These are phyloP conservation scores for Candida arabinofermentans DNA, from an alignment of 805 yeast genomes.

Conservation along the genomic window DNA sequence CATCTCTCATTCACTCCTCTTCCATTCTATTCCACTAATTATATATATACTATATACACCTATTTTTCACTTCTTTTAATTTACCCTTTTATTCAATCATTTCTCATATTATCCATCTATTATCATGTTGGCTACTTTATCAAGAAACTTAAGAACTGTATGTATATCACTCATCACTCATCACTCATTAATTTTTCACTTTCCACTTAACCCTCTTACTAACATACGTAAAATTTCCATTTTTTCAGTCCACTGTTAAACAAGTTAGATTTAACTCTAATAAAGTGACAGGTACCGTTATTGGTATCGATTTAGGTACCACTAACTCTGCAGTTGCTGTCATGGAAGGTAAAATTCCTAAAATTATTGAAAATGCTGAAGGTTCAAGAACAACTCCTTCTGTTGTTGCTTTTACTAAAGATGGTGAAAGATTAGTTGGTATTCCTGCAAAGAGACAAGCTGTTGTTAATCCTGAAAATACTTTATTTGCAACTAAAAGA, in stretches of 20 bases:
- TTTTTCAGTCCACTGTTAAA: slow-evolving; percentile 18
- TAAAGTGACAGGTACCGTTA: slow-evolving; percentile 43
- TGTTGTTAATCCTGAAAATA: slow-evolving; percentile 67
- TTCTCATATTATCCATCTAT: not conserved
- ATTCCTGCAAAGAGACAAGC: slow-evolving; percentile 76
- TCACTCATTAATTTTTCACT: slow-evolving; percentile 1
- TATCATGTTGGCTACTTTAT: slow-evolving; percentile 29
- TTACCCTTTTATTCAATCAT: not conserved
- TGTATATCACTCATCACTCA: slow-evolving; percentile 9
- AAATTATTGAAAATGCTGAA: slow-evolving; percentile 71
- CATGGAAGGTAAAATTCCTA: slow-evolving; percentile 58
- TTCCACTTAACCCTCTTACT: not conserved
- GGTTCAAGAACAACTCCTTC: slow-evolving; percentile 81
- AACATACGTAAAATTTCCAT: slow-evolving; percentile 1
- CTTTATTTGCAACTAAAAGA: slow-evolving; percentile 80
- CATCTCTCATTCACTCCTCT: too few relatives aligned
- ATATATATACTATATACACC: not conserved
- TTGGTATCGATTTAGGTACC: slow-evolving; percentile 83
- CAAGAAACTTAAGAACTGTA: slow-evolving; percentile 32
- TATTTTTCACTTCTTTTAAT: not conserved
- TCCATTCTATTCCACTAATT: too few relatives aligned
- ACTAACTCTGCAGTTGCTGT: slow-evolving; percentile 85
- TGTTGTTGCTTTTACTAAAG: slow-evolving; percentile 59
- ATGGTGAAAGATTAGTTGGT: slow-evolving; percentile 53
- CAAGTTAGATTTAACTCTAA: slow-evolving; percentile 32